Evolutionary conservation across 306 rosid species (phyloP).

Genomic region (Dryas octopetala): DNA sequence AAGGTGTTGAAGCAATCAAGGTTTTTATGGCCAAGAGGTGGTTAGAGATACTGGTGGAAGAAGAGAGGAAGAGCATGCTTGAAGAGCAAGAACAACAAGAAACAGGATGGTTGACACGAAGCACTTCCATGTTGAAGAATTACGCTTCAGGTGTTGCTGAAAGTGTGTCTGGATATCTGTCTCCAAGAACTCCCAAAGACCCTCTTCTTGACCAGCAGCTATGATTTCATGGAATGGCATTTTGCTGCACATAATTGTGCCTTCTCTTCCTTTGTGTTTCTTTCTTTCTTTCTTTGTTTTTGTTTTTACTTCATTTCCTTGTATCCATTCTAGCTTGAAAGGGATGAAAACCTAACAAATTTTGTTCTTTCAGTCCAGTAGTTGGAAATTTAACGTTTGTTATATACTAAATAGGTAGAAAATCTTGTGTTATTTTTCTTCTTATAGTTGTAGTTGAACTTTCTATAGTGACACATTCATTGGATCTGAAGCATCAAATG

Average conservation of each 20-base stretch:
- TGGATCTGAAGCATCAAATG: not conserved
- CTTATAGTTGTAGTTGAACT: constrained; percentile 7
- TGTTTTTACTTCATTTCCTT: not conserved
- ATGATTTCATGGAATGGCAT: constrained; percentile 30
- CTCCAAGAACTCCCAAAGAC: constrained; percentile 67
- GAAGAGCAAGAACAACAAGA: constrained; percentile 51
- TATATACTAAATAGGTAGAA: not conserved
- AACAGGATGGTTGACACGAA: constrained; percentile 77
- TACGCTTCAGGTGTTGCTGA: constrained; percentile 40
- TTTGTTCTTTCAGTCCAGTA: constrained; percentile 14
- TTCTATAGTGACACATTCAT: not conserved
- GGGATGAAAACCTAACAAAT: constrained; percentile 4
- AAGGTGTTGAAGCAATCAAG: constrained; percentile 74
- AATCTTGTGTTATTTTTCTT: not conserved
- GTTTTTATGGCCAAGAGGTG: constrained; percentile 77
- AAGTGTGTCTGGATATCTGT: constrained; percentile 52
- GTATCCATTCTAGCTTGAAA: constrained; percentile 6
- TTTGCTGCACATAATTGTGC: not conserved
- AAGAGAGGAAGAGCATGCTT: constrained; percentile 59
- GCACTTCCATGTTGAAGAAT: constrained; percentile 81
- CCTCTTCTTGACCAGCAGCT: constrained; percentile 81
- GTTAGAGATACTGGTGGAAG: constrained; percentile 72
- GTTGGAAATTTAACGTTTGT: constrained; percentile 15
- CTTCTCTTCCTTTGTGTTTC: not conserved
- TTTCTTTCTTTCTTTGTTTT: constrained; percentile 7